These are phyloP conservation scores for Vigna reflexopilosa DNA, from an alignment of 306 rosid species.

Conservation along the genomic window DNA sequence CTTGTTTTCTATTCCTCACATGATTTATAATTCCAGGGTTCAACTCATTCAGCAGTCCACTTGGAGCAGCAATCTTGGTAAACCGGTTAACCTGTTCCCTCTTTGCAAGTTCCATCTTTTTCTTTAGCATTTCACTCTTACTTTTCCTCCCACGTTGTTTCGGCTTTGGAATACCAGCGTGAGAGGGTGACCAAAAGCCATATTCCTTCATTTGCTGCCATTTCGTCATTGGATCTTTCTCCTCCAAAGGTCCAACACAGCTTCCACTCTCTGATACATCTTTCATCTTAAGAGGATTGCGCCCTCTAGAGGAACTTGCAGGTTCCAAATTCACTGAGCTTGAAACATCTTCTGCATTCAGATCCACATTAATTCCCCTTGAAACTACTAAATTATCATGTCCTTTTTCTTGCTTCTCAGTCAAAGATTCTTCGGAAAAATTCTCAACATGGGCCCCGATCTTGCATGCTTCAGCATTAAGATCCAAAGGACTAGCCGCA, in stretches of 20 bases:
- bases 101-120: slow-evolving; percentile 85
- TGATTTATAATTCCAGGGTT: slow-evolving; percentile 99
- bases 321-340: slow-evolving; percentile 57
- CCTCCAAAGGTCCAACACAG: slow-evolving; percentile 67
- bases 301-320: slow-evolving; percentile 50
- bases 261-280: slow-evolving; percentile 86
- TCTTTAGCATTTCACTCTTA: slow-evolving; percentile 69
- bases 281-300: slow-evolving; percentile 55
- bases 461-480: slow-evolving; percentile 56
- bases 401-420: slow-evolving; percentile 47
- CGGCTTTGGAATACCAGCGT: slow-evolving; percentile 89
- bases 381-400: slow-evolving; percentile 37
- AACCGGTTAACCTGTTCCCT: slow-evolving; percentile 84
- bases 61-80: slow-evolving; percentile 94
- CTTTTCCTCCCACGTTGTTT: slow-evolving; percentile 79
- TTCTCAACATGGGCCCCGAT: slow-evolving; percentile 48
- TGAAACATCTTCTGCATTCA: slow-evolving; percentile 73
- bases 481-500: slow-evolving; percentile 54
- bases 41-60: slow-evolving; percentile 91
- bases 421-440: slow-evolving; percentile 32
- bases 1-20: slow-evolving; percentile 93
- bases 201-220: slow-evolving; percentile 95
- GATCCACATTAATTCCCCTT: slow-evolving; percentile 65
- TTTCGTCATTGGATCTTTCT: slow-evolving; percentile 67
- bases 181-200: slow-evolving; percentile 85